Evolutionary conservation across 2,329 filamentous ascomycete species (phyloP).

Genomic region (Fusarium sulawesiense): DNA sequence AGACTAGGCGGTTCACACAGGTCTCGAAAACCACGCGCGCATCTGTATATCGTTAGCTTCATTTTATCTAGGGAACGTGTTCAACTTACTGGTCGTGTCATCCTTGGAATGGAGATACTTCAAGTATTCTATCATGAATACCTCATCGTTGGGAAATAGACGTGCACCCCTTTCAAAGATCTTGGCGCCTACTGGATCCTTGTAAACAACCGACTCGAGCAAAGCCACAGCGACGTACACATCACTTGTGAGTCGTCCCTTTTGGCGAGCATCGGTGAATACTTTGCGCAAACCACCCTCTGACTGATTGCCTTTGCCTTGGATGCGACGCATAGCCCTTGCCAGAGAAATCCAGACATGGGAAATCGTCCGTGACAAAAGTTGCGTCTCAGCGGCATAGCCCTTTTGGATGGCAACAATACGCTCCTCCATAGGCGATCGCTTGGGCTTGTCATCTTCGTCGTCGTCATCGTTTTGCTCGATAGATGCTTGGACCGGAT

Average conservation of each 20-base stretch:
- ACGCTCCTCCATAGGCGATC: conserved; percentile 73
- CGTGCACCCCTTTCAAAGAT: conserved; percentile 96
- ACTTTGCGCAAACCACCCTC: conserved; percentile 86
- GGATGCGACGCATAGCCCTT: conserved; percentile 91
- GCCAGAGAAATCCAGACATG: conserved; percentile 96
- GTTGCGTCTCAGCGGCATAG: conserved; percentile 77
- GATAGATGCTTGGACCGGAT: conserved; percentile 53
- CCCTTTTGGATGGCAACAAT: conserved; percentile 72
- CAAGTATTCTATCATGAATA: conserved; percentile 94
- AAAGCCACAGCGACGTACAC: conserved; percentile 94
- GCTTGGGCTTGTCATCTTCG: conserved; percentile 54
- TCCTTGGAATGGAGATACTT: conserved; percentile 94
- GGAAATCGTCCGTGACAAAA: conserved; percentile 86
- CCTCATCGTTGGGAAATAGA: conserved; percentile 92
- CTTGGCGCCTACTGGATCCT: conserved; percentile 89
- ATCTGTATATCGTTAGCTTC: conserved; percentile 64
- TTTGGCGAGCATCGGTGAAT: conserved; percentile 88
- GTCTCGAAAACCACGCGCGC: conserved; percentile 97
- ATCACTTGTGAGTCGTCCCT: conserved; percentile 90
- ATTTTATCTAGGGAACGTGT: background rate
- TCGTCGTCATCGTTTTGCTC: conserved; percentile 64
- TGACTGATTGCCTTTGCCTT: conserved; percentile 77
- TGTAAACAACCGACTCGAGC: conserved; percentile 96
- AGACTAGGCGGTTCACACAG: conserved; percentile 82
- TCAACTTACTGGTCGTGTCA: conserved; percentile 85